Conservation (phyloP, 495 filamentous ascomycete species). For the Penicillium alfredii region DNA sequence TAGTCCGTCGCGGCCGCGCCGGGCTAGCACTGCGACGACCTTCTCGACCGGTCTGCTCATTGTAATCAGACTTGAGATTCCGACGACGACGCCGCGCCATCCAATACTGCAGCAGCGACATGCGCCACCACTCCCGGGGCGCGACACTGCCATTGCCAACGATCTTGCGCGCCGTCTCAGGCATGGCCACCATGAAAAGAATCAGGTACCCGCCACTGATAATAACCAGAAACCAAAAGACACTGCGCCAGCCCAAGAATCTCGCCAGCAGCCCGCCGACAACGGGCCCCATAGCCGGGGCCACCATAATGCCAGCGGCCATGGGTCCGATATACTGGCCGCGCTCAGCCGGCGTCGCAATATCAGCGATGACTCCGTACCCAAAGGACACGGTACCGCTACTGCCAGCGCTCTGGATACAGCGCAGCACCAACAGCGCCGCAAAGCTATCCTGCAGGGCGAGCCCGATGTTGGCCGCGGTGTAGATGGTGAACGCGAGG, state of each 20-base stretch:
- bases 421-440: slow-evolving; percentile 55
- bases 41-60: slow-evolving; percentile 9
- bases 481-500: slow-evolving; percentile 51
- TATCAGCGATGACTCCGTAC: slow-evolving; percentile 57
- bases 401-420: slow-evolving; percentile 57
- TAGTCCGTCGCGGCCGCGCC: slow-evolving; percentile 6
- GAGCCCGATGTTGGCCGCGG: slow-evolving; percentile 57
- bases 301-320: slow-evolving; percentile 21
- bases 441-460: slow-evolving; percentile 55
- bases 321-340: slow-evolving; percentile 52
- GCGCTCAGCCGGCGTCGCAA: slow-evolving; percentile 51
- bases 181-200: slow-evolving; percentile 48
- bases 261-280: slow-evolving; percentile 36
- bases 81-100: slow-evolving; percentile 4
- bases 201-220: slow-evolving; percentile 22
- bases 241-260: slow-evolving; percentile 33
- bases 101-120: slow-evolving; percentile 34
- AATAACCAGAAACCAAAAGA: slow-evolving; percentile 44
- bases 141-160: slow-evolving; percentile 57
- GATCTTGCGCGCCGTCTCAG: slow-evolving; percentile 64
- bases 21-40: slow-evolving; percentile 3
- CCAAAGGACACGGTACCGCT: slow-evolving; percentile 48
- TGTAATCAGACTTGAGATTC: slow-evolving; percentile 15
- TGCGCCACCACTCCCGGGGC: slow-evolving; percentile 28
- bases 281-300: slow-evolving; percentile 33